Evolutionary conservation across 75 land plant species (phyloP), one percentile per base, ranked within the genome.

Genomic region (Selaginella tamariscina): DNA sequence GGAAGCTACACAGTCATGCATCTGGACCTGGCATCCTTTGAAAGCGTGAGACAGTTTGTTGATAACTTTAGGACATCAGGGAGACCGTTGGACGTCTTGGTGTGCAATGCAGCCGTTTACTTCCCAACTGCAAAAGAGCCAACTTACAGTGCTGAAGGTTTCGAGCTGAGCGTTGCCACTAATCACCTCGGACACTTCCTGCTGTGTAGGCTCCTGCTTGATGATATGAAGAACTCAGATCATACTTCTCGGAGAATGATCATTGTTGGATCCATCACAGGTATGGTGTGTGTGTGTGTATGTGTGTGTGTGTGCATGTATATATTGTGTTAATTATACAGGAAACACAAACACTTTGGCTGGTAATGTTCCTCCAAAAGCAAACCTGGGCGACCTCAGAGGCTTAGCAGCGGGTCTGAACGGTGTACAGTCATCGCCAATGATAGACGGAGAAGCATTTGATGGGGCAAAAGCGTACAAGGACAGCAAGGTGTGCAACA

Each of bases 401-500:
- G 62, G 62, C 21, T 23, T 59, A 2, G 62, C 62, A 59, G 62
- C 62, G 2, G 62, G 62, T 2, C 26, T 59, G n/a, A 59, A 59
- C 26, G 62, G 62, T 2, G 62, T 59, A 15, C 86, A 85, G 54
- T 80, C 77, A 71, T 87, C 99, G 0, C 28, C 91, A 64, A 95
- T 95, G 99, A 87, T 95, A 30, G 97, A 95, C 69, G 99, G 99
- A 21, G 92, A 84, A 22, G 87, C 82, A 0, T 95, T 90, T 74
- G 96, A 91, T 70, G 99, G 99, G 9, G 99, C 99, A 24, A 95
- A 95, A 71, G 99, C 99, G n/a, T 95, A 95, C 83, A 95, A 95
- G 77, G 99, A 95, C 78, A 95, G 99, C 84, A 95, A 95, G 73
- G 99, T 95, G n/a, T 95, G 99, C 82, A 95, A 95, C 79, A 95